phyloP scores from a whole-genome alignment of 805 yeast species.

The Myxozyma nipponensis region DNA sequence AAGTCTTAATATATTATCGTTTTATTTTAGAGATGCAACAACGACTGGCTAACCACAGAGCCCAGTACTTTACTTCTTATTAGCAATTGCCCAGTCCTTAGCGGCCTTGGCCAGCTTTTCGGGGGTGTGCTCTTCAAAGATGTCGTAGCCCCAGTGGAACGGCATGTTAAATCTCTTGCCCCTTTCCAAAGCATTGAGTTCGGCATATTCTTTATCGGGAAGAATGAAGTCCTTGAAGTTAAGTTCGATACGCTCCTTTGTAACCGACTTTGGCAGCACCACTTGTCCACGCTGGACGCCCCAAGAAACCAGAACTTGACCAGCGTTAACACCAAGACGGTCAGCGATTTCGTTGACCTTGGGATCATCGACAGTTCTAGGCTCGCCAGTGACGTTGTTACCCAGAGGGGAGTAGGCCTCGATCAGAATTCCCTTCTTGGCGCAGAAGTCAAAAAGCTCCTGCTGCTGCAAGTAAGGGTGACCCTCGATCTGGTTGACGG shows the following conservation, averaged over 20 bases:
- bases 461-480: constrained; percentile 49
- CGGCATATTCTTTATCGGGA: constrained; percentile 41
- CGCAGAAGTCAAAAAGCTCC: constrained; percentile 44
- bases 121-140: constrained; percentile 34
- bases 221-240: constrained; percentile 42
- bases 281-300: constrained; percentile 17
- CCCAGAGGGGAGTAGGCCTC: constrained; percentile 63
- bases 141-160: constrained; percentile 34
- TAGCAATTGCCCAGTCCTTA: no score
- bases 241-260: constrained; percentile 54
- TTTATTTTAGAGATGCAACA: no score
- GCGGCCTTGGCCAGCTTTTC: no score
- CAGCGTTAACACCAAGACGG: constrained; percentile 39
- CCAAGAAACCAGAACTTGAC: constrained; percentile 51
- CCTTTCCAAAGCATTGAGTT: constrained; percentile 2
- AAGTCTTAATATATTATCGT: no score
- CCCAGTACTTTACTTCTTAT: no score
- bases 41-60: no score
- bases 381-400: constrained; percentile 33
- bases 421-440: constrained; percentile 44
- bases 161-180: constrained; percentile 33
- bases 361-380: constrained; percentile 42
- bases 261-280: constrained; percentile 45
- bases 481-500: constrained; percentile 62
- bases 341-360: constrained; percentile 52